Evolutionary conservation across 2,329 filamentous ascomycete genomes (phyloP), one percentile per base, ranked within the genome.

Genomic region (Penicillium sclerotiorum): DNA sequence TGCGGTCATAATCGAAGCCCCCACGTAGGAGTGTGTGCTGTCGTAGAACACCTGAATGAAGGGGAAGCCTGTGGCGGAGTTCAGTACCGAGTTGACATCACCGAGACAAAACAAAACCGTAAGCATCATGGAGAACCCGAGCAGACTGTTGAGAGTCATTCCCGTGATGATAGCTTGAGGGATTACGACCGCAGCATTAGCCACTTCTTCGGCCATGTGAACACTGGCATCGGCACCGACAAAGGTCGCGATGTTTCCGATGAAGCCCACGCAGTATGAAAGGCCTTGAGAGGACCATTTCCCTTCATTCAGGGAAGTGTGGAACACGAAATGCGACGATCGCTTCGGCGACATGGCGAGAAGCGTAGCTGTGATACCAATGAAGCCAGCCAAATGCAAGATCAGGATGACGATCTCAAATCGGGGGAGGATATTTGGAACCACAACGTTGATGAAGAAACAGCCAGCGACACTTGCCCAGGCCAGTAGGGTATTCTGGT

Each of bases 331-430:
- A 11, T 59, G 50, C 1, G 63, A 50, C n/a, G 59, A 58, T 32
- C 60, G 59, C 38, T 64, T 62, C 2, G 63, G 61, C 1, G 60
- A 18, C 68, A 66, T 5, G 62, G 60, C 47, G 59, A 65, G 32
- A 2, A 76, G 57, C 1, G 71, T 67, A 0, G 72, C 64, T 8
- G 75, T 53, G 6, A 76, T 65, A 11, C 67, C 71, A 44, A 79
- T 74, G 58, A 80, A 77, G 1, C 76, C 74, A 1, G 77, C 60
- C n/a, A 77, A 64, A 45, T 76, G 73, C 18, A 75, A 46, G 13
- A 76, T 61, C n/a, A 76, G 58, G 21, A 73, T 71, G 46, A 70
- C 62, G 8, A 72, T 71, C 50, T 77, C 73, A 8, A 77, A 62
- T n/a, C 67, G 69, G 25, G 73, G 57, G 52, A 75, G 58, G 56